Conservation (phyloP, 164 flowering plant genomes). For the Platanus orientalis region DNA sequence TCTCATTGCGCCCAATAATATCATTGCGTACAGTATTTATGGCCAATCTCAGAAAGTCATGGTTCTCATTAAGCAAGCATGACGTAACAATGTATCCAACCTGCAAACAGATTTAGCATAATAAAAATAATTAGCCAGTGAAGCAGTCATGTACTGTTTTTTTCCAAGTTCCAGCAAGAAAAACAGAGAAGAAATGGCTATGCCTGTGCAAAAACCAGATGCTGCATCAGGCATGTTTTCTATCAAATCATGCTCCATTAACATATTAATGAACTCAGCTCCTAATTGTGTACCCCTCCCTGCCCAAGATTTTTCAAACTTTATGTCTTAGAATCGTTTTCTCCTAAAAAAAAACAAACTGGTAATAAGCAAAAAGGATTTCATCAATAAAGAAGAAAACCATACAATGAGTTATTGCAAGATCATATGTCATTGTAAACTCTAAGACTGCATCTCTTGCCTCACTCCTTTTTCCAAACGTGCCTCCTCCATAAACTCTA, state of each 20-base stretch:
- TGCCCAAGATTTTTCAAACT: too few species aligned
- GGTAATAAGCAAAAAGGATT: too few species aligned
- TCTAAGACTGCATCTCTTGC: too few species aligned
- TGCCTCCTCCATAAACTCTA: too few species aligned
- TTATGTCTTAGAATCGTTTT: too few species aligned
- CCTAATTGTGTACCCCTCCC: too few species aligned
- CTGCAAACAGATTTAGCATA: slow-evolving; percentile 43
- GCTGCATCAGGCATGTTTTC: not conserved
- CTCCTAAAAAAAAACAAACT: too few species aligned
- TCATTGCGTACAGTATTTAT: slow-evolving; percentile 97
- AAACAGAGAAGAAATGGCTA: not conserved
- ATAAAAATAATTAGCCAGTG: not conserved
- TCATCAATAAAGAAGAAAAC: too few species aligned
- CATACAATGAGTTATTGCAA: too few species aligned
- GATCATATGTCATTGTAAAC: too few species aligned
- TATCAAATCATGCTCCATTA: not conserved
- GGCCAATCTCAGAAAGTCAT: slow-evolving; percentile 90
- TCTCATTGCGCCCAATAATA: slow-evolving; percentile 97
- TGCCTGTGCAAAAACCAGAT: slow-evolving; percentile 1
- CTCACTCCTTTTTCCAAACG: too few species aligned
- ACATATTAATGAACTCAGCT: too few species aligned
- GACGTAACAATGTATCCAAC: slow-evolving; percentile 98
- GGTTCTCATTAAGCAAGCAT: slow-evolving; percentile 92
- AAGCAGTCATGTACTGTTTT: not conserved
- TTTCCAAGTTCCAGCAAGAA: not conserved